Conservation (phyloP, 164 flowering plant genomes). For the Stephania cephalantha region DNA sequence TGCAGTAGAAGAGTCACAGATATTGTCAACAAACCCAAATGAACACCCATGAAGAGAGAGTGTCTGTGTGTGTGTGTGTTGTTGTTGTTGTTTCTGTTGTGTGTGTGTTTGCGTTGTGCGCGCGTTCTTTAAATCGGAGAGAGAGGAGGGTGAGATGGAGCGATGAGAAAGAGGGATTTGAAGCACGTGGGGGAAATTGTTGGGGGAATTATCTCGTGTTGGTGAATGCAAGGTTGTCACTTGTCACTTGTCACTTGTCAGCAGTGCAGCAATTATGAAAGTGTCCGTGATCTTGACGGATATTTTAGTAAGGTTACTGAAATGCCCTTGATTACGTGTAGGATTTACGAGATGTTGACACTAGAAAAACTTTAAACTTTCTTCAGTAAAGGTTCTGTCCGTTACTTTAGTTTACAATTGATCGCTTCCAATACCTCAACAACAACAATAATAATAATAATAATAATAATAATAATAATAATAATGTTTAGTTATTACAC, state of each 20-base stretch:
- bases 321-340: neutral
- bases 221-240: neutral
- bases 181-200: neutral
- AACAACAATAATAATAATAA: no score
- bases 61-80: neutral
- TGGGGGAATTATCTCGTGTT: neutral
- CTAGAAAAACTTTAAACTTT: no score
- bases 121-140: no score
- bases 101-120: no score
- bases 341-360: no score
- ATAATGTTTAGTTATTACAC: no score
- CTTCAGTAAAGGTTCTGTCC: no score
- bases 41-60: neutral
- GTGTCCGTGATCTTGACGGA: neutral
- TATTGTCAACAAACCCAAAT: neutral
- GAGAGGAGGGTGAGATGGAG: neutral
- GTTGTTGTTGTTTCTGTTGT: no score
- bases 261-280: neutral
- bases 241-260: neutral
- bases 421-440: no score
- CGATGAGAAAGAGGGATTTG: neutral
- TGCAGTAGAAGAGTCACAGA: no score
- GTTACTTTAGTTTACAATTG: no score
- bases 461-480: no score
- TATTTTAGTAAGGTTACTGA: neutral